Evolutionary conservation across 1,284 basidiomycete species (phyloP), one percentile per base, ranked within the genome.

Genomic region (Ceratobasidium sp.): DNA sequence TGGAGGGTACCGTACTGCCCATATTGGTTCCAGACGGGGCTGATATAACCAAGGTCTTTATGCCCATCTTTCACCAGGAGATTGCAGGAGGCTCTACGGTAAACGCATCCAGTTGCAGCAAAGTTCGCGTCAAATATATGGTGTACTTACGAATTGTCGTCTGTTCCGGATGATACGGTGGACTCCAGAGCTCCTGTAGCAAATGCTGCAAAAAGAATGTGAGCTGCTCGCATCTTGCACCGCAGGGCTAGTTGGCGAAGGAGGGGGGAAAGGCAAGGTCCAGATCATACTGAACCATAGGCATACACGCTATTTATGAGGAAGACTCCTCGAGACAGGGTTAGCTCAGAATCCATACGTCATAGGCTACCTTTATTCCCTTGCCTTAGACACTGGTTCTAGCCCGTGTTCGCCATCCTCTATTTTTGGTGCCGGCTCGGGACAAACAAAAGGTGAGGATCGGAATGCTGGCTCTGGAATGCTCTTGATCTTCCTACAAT

Each of bases 1-100:
- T 58, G 53, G 28, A 72, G 69, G 4, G 56, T 39, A 9, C 69
- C 55, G 44, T 72, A 72, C 20, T 72, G 39, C 10, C 55, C 69
- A 20, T 26, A 60, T 28, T 46, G 33, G 13, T 72, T 60, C 53
- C 51, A 56, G 13, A 28, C 23, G 3, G 53, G 42, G n/a, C 28
- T 56, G 40, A 60, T 60, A 39, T 72, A 72, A 6, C 69, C 69
- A 40, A 58, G 55, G 20, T 15, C 13, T 3, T 3, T 40, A 23
- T 26, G 42, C 15, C 69, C 23, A 13, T 40, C 20, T 18, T 44
- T 42, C 18, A 60, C 69, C 15, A 56, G 55, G 28, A 60, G 40
- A 26, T 60, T 72, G 42, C 69, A 72, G 26, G 53, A 39, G 13
- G 20, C 23, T 55, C 51, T 69, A 28, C 4, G 20, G 40, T 2